These are phyloP conservation scores for Albugo laibachii DNA, from an alignment of 352 stramenopile species.

Conservation along the genomic window DNA sequence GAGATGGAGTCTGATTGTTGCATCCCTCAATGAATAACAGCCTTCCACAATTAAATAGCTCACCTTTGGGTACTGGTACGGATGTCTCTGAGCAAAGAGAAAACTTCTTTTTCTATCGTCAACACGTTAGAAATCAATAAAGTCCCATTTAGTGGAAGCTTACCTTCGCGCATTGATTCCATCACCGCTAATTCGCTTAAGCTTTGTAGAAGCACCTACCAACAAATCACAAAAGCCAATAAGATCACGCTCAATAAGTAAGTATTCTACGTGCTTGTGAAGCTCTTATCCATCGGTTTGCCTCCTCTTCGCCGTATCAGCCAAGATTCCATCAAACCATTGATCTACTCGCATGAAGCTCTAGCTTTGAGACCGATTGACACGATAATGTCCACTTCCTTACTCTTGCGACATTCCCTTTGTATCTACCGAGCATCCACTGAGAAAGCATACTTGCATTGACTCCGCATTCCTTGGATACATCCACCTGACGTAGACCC, in stretches of 20 bases:
- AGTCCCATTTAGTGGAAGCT: slow-evolving; percentile 16
- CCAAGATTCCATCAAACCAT: slow-evolving; percentile 72
- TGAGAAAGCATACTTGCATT: slow-evolving; percentile 75
- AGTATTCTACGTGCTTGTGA: slow-evolving; percentile 17
- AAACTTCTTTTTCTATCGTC: slow-evolving; percentile 1
- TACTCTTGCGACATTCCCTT: slow-evolving; percentile 61
- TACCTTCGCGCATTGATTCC: slow-evolving; percentile 17
- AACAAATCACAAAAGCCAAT: slow-evolving; percentile 1
- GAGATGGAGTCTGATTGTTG: slow-evolving; percentile 20
- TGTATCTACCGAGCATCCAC: slow-evolving; percentile 75
- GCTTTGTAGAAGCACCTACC: slow-evolving; percentile 34
- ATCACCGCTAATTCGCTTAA: slow-evolving; percentile 46
- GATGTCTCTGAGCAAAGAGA: slow-evolving; percentile 16
- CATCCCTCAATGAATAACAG: background rate
- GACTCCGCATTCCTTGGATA: slow-evolving; percentile 70
- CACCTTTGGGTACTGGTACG: slow-evolving; percentile 66
- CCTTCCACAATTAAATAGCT: background rate
- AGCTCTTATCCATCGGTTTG: slow-evolving; percentile 60
- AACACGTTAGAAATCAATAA: background rate
- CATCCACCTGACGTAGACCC: slow-evolving; percentile 55
- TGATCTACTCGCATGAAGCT: slow-evolving; percentile 22
- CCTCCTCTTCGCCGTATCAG: slow-evolving; percentile 56
- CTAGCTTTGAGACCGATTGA: background rate
- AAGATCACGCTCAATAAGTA: background rate
- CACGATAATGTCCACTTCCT: slow-evolving; percentile 1